Evolutionary conservation across 2,329 filamentous ascomycete species (phyloP), one percentile per base, ranked within the genome.

Genomic region (Penicillium oxalicum): DNA sequence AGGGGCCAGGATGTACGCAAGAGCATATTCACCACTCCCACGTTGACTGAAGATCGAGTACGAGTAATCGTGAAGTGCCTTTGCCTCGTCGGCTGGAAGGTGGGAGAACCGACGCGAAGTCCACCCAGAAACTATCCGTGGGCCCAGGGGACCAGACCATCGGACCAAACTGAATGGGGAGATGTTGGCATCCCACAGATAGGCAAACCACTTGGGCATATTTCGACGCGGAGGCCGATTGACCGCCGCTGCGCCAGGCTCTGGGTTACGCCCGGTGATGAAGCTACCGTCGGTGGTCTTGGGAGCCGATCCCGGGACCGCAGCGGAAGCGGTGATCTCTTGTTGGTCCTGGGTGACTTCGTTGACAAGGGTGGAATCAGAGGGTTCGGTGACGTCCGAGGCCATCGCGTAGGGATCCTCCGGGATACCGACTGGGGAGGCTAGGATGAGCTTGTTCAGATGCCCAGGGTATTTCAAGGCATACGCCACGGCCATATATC

Each of bases 151-250:
- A 0, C 93, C 93, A 1, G 88, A 79, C 76, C 90, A 85, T 51
- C 93, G 87, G 11, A 98, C 82, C 42, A 98, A 75, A 56, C 85
- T 91, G 69, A 98, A 98, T 5, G 93, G 93, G 0, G 91, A 96
- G 55, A 97, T 82, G 65, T 98, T 98, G 58, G 90, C 87, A 58
- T 98, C 93, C 93, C 93, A 98, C 4, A 98, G 81, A 72, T 91
- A 96, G 48, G 84, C 83, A 18, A 97, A 75, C 91, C 91, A 96
- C 68, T 85, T 83, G 0, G 91, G 89, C 2, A 93, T 69, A 2
- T 83, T 85, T 11, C 78, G 74, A 18, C 77, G 73, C 0, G 81
- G 79, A 0, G 78, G 69, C n/a, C 57, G 74, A 69, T 71, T 61
- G 70, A 72, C 59, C 56, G 60, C 60, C 34, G 63, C 60, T 28